Evolutionary conservation across 2,329 filamentous ascomycete species (phyloP).

Genomic region (Calonectria leucothoes): DNA sequence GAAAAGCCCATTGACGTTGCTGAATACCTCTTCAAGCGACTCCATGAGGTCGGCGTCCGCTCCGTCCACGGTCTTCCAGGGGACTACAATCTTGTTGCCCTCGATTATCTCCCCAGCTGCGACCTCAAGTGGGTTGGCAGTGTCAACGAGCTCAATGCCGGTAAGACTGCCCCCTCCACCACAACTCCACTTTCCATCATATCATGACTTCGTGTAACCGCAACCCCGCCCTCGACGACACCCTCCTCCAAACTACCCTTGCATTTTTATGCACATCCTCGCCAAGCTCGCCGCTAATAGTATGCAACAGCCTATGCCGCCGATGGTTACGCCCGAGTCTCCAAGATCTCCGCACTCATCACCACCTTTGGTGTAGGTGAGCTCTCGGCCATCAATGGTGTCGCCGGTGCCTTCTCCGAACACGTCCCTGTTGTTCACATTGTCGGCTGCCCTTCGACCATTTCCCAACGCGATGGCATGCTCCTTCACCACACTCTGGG

Average conservation of each 20-base stretch:
- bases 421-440: constrained; percentile 79
- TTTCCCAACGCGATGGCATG: constrained; percentile 60
- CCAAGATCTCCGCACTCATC: constrained; percentile 75
- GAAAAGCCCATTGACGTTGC: constrained; percentile 68
- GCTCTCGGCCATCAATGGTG: constrained; percentile 78
- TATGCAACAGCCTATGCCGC: constrained; percentile 73
- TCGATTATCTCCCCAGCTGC: constrained; percentile 72
- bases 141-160: constrained; percentile 79
- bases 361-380: constrained; percentile 83
- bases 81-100: constrained; percentile 77
- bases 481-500: constrained; percentile 76
- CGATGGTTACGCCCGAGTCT: constrained; percentile 82
- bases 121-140: constrained; percentile 75
- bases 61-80: constrained; percentile 78
- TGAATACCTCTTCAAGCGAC: constrained; percentile 75
- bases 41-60: constrained; percentile 72
- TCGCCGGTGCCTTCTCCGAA: constrained; percentile 81
- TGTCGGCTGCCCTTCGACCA: constrained; percentile 64
- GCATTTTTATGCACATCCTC: constrained; percentile 11
- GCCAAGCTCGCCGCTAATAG: constrained; percentile 29
- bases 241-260: constrained; percentile 5
- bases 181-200: background rate
- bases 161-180: constrained; percentile 51
- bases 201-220: constrained; percentile 27
- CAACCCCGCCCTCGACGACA: constrained; percentile 23